These are phyloP conservation scores for Prototheca stagnorum DNA, from an alignment of 163 green algal species.

Conservation along the genomic window DNA sequence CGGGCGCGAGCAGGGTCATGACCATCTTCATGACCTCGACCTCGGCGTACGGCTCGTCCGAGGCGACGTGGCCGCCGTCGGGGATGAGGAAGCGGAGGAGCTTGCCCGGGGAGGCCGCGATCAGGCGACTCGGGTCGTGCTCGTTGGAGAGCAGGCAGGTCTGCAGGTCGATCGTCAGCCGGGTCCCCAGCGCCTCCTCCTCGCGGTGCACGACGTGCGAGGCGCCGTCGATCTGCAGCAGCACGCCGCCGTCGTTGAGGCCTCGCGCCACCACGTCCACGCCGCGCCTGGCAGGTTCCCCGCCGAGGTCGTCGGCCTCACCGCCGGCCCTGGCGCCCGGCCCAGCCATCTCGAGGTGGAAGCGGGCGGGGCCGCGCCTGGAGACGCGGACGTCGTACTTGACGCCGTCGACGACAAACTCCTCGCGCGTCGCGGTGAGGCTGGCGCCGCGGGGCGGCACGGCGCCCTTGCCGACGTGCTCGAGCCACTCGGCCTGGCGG, in stretches of 20 bases:
- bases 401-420: slow-evolving; percentile 60
- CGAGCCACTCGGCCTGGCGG: slow-evolving; percentile 68
- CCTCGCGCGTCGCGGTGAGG: slow-evolving; percentile 39
- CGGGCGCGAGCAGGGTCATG: slow-evolving; percentile 58
- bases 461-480: slow-evolving; percentile 83
- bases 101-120: slow-evolving; percentile 70
- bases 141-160: slow-evolving; percentile 86
- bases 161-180: slow-evolving; percentile 73
- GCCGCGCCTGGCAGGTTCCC: background rate
- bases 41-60: slow-evolving; percentile 74
- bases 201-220: slow-evolving; percentile 85
- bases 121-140: slow-evolving; percentile 50
- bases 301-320: background rate
- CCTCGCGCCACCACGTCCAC: slow-evolving; percentile 70
- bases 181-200: slow-evolving; percentile 71
- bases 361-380: slow-evolving; percentile 23
- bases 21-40: slow-evolving; percentile 79
- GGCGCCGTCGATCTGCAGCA: slow-evolving; percentile 85
- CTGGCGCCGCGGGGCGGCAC: slow-evolving; percentile 65
- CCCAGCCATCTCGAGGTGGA: slow-evolving; percentile 21
- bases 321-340: slow-evolving; percentile 7
- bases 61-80: slow-evolving; percentile 47
- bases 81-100: slow-evolving; percentile 74
- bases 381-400: slow-evolving; percentile 64
- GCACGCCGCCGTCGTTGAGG: slow-evolving; percentile 79